Percentiles rank a stretch among this genome's conserved stretches.
Conservation (phyloP, 441 rosid species). For the Brassica hybrid region DNA sequence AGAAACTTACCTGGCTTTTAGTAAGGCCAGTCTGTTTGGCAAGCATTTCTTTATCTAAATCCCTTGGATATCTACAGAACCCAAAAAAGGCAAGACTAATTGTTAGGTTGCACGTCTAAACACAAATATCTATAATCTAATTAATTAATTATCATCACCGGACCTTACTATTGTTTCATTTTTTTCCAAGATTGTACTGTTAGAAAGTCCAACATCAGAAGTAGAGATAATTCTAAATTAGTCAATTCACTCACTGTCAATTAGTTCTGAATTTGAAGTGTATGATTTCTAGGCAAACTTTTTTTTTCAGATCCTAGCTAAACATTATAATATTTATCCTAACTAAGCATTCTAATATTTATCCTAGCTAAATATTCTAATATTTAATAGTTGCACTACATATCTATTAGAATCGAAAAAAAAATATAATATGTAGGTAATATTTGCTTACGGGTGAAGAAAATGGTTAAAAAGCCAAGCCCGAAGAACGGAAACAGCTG, state of each 20-base stretch:
- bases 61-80: constrained; percentile 70
- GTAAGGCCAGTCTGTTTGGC: constrained; percentile 89
- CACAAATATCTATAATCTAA: constrained; percentile 5
- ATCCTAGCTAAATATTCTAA: too few species aligned
- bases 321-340: too few species aligned
- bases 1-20: constrained; percentile 64
- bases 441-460: constrained; percentile 58
- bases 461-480: constrained; percentile 77
- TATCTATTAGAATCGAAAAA: background rate
- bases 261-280: background rate
- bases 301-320: background rate
- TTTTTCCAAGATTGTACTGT: background rate
- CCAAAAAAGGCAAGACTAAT: constrained; percentile 9
- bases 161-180: constrained; percentile 11
- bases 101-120: constrained; percentile 4
- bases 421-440: background rate
- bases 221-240: background rate
- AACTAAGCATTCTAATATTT: too few species aligned
- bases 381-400: background rate
- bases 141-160: constrained; percentile 42
- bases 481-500: constrained; percentile 62
- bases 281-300: background rate
- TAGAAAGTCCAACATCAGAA: background rate
- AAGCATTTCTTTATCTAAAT: constrained; percentile 71
- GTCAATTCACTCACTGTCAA: background rate